A percentile compares a stretch with the other conserved stretches of the same genome.
These are phyloP conservation scores for Moricandia moricandioides DNA, from an alignment of 345 rosid species.

Conservation along the genomic window DNA sequence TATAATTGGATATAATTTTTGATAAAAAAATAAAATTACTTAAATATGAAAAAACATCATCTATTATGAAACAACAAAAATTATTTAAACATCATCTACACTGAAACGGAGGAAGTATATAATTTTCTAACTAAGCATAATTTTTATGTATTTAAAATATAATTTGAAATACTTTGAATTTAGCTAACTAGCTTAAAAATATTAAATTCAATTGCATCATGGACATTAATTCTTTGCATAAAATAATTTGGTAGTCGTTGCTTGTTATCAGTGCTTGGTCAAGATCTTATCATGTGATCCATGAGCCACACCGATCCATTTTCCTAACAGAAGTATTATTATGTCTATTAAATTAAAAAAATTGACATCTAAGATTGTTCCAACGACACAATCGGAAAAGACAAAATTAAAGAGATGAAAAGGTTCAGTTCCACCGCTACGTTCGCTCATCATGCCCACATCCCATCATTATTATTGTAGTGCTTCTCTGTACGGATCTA, in stretches of 20 bases:
- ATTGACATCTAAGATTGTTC: conserved; percentile 3
- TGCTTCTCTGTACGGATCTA: conserved; percentile 21
- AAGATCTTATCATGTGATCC: conserved; percentile 24
- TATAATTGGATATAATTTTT: too few relatives aligned
- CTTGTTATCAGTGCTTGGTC: conserved; percentile 22
- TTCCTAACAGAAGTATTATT: neutral
- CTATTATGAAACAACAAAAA: too few relatives aligned
- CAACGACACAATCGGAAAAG: neutral
- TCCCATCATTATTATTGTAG: neutral
- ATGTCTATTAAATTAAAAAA: neutral
- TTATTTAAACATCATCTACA: too few relatives aligned
- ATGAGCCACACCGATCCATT: conserved; percentile 18
- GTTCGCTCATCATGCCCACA: conserved; percentile 25
- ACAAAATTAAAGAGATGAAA: neutral
- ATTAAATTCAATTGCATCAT: neutral
- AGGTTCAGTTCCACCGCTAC: conserved; percentile 6
- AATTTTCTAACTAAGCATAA: neutral
- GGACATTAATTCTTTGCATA: neutral
- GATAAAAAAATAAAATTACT: too few relatives aligned
- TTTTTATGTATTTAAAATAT: neutral
- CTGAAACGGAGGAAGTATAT: too few relatives aligned
- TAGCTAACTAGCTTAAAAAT: neutral
- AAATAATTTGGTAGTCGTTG: conserved; percentile 2
- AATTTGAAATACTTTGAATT: neutral
- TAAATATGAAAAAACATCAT: too few relatives aligned